Conservation (phyloP, 1,284 basidiomycete genomes). For the Thecaphora frezii region DNA sequence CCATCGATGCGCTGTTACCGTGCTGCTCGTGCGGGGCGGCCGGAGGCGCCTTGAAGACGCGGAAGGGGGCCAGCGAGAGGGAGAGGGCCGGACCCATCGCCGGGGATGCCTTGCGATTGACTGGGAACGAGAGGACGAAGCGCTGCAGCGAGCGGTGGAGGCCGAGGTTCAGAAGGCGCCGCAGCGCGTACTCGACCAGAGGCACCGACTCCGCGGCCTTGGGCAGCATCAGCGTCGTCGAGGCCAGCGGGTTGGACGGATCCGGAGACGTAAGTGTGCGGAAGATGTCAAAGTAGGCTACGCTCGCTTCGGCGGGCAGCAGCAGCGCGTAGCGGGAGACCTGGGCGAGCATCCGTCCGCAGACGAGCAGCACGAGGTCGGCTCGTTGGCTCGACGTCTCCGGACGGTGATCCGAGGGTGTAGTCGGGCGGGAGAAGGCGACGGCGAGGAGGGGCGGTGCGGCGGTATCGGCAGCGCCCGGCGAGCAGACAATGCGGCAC, state of each 20-base stretch:
- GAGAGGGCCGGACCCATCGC: conserved; percentile 15
- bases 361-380: no score
- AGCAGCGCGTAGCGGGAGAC: no score
- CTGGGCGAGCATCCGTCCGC: no score
- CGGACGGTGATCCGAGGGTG: no score
- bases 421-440: no score
- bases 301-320: background rate
- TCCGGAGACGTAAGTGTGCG: background rate
- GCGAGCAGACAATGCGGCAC: background rate
- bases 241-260: background rate
- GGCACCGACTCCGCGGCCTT: background rate
- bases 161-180: conserved; percentile 10
- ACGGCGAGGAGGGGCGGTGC: background rate
- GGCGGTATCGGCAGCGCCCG: background rate
- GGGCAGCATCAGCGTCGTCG: background rate
- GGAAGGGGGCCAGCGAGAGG: conserved; percentile 22
- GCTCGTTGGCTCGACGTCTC: no score
- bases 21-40: background rate
- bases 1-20: conserved; percentile 5
- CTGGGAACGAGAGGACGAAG: conserved; percentile 22
- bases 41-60: conserved; percentile 11
- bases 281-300: background rate
- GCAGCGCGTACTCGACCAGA: no score
- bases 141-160: conserved; percentile 26
- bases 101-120: conserved; percentile 18